phyloP scores from a whole-genome alignment of 495 filamentous ascomycete genomes.

The Penicillium steckii region DNA sequence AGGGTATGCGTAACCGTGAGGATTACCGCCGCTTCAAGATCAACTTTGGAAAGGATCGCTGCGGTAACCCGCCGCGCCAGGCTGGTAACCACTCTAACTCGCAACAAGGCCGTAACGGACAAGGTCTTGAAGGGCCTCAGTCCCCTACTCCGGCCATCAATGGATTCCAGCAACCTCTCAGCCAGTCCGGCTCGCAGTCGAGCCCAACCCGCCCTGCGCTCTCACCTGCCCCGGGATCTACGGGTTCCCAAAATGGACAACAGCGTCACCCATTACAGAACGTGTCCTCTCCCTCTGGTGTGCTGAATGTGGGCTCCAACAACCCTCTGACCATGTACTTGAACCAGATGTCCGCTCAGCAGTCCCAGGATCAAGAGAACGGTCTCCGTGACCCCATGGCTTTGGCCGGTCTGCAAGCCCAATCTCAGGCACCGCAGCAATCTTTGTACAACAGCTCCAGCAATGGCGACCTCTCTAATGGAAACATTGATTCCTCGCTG shows the following conservation, averaged over 20 bases:
- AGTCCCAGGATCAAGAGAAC: slow-evolving; percentile 62
- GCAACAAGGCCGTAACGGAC: slow-evolving; percentile 56
- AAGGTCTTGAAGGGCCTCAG: slow-evolving; percentile 58
- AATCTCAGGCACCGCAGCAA: slow-evolving; percentile 57
- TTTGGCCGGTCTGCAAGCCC: slow-evolving; percentile 58
- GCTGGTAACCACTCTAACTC: slow-evolving; percentile 48
- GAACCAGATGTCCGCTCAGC: slow-evolving; percentile 78
- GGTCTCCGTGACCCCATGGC: slow-evolving; percentile 48
- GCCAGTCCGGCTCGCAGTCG: slow-evolving; percentile 63
- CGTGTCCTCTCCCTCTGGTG: slow-evolving; percentile 59
- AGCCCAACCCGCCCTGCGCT: slow-evolving; percentile 63
- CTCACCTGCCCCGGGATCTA: slow-evolving; percentile 56
- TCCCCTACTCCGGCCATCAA: slow-evolving; percentile 57
- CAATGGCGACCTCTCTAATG: slow-evolving; percentile 57
- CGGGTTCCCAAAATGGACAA: slow-evolving; percentile 52
- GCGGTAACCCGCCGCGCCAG: slow-evolving; percentile 93
- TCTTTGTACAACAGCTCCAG: slow-evolving; percentile 49
- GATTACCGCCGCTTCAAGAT: slow-evolving; percentile 99
- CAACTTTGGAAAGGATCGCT: slow-evolving; percentile 98
- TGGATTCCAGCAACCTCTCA: slow-evolving; percentile 48
- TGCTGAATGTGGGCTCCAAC: slow-evolving; percentile 74
- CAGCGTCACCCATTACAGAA: slow-evolving; percentile 51
- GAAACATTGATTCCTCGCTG: slow-evolving; percentile 46
- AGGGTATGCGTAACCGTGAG: slow-evolving; percentile 88
- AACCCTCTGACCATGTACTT: slow-evolving; percentile 97